A percentile compares a stretch with the other conserved stretches of the same genome.
These are phyloP conservation scores for Plenodomus tracheiphilus DNA, from an alignment of 2,329 filamentous ascomycete species.

Conservation along the genomic window DNA sequence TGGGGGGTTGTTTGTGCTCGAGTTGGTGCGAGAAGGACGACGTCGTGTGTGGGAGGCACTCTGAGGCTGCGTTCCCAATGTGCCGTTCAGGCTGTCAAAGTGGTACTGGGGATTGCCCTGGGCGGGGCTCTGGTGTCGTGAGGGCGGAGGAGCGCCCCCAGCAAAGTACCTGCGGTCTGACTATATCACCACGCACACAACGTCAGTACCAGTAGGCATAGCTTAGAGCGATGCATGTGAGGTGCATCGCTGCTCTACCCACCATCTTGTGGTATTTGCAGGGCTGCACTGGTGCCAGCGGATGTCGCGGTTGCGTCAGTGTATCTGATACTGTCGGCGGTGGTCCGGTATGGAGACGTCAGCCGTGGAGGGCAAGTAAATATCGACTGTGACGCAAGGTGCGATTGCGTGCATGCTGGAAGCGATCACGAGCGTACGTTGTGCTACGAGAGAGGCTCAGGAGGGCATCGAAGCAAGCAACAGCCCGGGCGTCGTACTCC, in stretches of 20 bases:
- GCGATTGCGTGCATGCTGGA: constrained; percentile 43
- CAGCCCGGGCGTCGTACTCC: constrained; percentile 12
- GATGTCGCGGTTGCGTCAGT: constrained; percentile 36
- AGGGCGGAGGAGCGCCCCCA: constrained; percentile 24
- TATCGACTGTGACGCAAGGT: constrained; percentile 33
- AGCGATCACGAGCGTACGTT: constrained; percentile 33
- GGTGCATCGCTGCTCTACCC: constrained; percentile 34
- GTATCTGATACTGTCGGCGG: constrained; percentile 37
- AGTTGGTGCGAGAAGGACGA: constrained; percentile 29
- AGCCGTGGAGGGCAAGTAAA: constrained; percentile 23
- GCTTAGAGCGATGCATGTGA: constrained; percentile 6
- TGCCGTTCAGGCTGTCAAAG: constrained; percentile 16
- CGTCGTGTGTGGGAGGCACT: constrained; percentile 22
- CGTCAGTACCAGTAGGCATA: constrained; percentile 28
- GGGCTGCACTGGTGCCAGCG: constrained; percentile 26
- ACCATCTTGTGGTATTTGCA: constrained; percentile 41
- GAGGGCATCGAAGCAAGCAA: constrained; percentile 27
- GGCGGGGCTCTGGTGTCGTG: constrained; percentile 22
- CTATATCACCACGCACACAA: constrained; percentile 22
- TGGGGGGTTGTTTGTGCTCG: constrained; percentile 22
- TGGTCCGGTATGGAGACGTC: constrained; percentile 21
- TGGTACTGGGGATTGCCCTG: constrained; percentile 17
- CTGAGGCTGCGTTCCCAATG: constrained; percentile 8
- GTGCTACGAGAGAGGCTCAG: constrained; percentile 38
- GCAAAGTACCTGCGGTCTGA: constrained; percentile 31